Percentiles rank a stretch among this genome's conserved stretches.
Conservation (phyloP, 768 basidiomycete genomes). For the Termitomyces sp. region DNA sequence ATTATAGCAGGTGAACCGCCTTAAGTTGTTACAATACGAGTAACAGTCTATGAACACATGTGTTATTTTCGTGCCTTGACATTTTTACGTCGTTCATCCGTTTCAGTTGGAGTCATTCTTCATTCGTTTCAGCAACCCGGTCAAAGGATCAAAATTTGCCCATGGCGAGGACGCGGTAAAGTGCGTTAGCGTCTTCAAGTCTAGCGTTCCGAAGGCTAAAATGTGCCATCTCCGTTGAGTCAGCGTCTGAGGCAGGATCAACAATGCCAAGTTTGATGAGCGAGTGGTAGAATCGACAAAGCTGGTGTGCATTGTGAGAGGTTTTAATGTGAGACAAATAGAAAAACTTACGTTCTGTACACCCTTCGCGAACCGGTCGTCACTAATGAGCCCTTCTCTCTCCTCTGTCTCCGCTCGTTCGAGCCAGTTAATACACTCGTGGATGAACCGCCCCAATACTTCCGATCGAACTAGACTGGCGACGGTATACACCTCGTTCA, state of each 20-base stretch:
- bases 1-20: conserved; percentile 8
- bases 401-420: conserved; percentile 68
- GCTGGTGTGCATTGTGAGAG: conserved; percentile 29
- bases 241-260: conserved; percentile 56
- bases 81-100: background rate
- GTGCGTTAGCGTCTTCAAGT: conserved; percentile 70
- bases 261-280: conserved; percentile 63
- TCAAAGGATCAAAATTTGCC: conserved; percentile 28
- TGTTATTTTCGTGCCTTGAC: conserved; percentile 7
- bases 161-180: conserved; percentile 61
- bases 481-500: conserved; percentile 44
- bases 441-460: conserved; percentile 65
- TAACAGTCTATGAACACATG: conserved; percentile 9
- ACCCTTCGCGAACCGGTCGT: conserved; percentile 69
- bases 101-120: background rate
- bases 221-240: conserved; percentile 73
- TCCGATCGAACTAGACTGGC: conserved; percentile 61
- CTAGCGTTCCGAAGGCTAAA: conserved; percentile 68
- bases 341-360: conserved; percentile 55
- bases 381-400: conserved; percentile 59
- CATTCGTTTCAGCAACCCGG: background rate
- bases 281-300: conserved; percentile 73
- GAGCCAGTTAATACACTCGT: conserved; percentile 63
- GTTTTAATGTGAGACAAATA: background rate
- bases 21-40: conserved; percentile 2